Base-by-base conservation (phyloP, 208 protist species). In the Leptomonas pyrrhocoris region DNA sequence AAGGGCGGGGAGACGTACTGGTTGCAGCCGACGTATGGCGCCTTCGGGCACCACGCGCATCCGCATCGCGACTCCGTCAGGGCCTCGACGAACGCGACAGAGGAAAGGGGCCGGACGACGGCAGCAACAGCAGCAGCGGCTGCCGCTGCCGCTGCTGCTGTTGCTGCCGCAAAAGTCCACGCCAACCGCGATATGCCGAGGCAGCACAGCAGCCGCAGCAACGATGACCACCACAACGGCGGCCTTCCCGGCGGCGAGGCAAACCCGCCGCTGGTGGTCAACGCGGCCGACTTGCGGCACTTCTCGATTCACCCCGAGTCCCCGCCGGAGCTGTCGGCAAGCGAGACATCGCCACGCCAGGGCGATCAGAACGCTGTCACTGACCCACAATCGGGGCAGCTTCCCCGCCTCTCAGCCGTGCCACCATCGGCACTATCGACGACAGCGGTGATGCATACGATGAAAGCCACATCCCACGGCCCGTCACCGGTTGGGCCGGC, bases 1-100 rank as follows among this genome's bases (percentile, higher is more conserved):
- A 73, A 88, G 3, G 93, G 89, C 9, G 98, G 98, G 16, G 96
- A 98, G 68, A 93, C 94, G 18, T 98, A 94, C 77, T 99, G 98
- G 86, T 73, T 98, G 57, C 78, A 83, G 58, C 84, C 80, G 11
- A 91, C 81, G 16, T 86, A 86, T 55, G 66, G 61, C 9, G 48
- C 50, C 25, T 74, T 71, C 38, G 53, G 45, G 2, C 28, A 50
- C 19, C 15, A 36, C 12, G 7, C 65, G 13, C 53, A 36, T 30
- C 38, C 27, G 0, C 18, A 28, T 2, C 4, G 12, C n/a, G 23
- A 9, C 34, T 9, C 61, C 2, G 61, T 57, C 2, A 67, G 43
- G 46, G 19, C 6, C 18, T 49, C 58, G 27, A 51, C 38, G 5
- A 63, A 1, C 40, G n/a, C n/a, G 12, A 19, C 38, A 2, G 57